Conservation (phyloP, 2,329 filamentous ascomycete genomes). For the Beauveria bassiana region DNA sequence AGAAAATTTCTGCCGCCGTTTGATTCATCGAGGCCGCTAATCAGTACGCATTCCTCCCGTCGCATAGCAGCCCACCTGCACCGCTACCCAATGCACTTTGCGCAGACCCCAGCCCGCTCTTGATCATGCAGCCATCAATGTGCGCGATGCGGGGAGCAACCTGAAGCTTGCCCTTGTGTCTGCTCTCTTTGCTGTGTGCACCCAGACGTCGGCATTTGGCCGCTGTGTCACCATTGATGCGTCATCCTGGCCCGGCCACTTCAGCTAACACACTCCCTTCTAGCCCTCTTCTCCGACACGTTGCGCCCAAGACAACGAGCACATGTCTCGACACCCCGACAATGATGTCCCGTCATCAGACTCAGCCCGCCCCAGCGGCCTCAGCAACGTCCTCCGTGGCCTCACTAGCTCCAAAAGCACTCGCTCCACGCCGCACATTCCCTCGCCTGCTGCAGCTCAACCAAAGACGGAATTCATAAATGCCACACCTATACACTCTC, state of each 20-base stretch:
- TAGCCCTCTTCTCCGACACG: neutral
- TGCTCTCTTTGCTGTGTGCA: neutral
- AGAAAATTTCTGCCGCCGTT: neutral
- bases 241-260: neutral
- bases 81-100: slow-evolving; percentile 7
- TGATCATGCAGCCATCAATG: neutral
- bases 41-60: slow-evolving; percentile 2
- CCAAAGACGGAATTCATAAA: slow-evolving; percentile 39
- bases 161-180: neutral
- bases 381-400: slow-evolving; percentile 57
- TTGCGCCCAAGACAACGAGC: slow-evolving; percentile 27
- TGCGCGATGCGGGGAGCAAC: neutral
- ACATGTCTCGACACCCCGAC: slow-evolving; percentile 54
- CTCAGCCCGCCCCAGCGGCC: slow-evolving; percentile 45
- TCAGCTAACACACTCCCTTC: neutral
- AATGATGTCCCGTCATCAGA: slow-evolving; percentile 50
- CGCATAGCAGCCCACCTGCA: slow-evolving; percentile 6
- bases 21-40: slow-evolving; percentile 1
- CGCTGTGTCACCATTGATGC: neutral
- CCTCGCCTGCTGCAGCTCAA: slow-evolving; percentile 29
- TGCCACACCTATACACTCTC: slow-evolving; percentile 30
- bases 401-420: slow-evolving; percentile 48
- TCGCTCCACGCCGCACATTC: slow-evolving; percentile 41
- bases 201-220: neutral
- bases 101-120: neutral